Evolutionary conservation across 768 basidiomycete species (phyloP).

Genomic region (Tubosaeta sp.): DNA sequence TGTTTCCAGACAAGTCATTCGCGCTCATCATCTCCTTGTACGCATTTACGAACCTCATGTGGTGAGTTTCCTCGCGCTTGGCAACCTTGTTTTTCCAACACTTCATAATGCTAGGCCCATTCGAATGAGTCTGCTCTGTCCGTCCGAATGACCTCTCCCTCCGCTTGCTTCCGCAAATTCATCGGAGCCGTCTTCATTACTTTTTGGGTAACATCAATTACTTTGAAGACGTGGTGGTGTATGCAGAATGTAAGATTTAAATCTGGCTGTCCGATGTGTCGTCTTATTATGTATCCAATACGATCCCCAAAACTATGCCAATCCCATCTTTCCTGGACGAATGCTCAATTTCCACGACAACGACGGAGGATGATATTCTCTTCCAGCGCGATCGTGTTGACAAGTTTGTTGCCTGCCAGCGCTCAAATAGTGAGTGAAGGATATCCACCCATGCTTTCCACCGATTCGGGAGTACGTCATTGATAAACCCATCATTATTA

Average conservation of each 20-base stretch:
- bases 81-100: not conserved
- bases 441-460: not conserved
- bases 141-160: not conserved
- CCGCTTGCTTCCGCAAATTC: not conserved
- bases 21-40: not conserved
- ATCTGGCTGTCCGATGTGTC: not conserved
- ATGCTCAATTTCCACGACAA: constrained; percentile 1
- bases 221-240: not conserved
- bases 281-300: too few species aligned
- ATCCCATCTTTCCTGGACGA: not conserved
- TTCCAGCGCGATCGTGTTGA: constrained; percentile 9
- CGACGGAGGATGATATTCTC: constrained; percentile 15
- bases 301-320: not conserved
- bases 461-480: not conserved
- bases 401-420: constrained; percentile 9
- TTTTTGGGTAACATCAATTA: not conserved
- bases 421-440: not conserved
- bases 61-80: not conserved
- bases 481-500: not conserved
- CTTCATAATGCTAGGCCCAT: not conserved
- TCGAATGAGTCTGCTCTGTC: not conserved
- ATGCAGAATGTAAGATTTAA: not conserved
- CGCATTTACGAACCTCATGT: not conserved
- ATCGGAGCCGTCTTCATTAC: not conserved
- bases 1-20: not conserved